Evolutionary conservation across 345 rosid species (phyloP).

Genomic region (Combretum micranthum): DNA sequence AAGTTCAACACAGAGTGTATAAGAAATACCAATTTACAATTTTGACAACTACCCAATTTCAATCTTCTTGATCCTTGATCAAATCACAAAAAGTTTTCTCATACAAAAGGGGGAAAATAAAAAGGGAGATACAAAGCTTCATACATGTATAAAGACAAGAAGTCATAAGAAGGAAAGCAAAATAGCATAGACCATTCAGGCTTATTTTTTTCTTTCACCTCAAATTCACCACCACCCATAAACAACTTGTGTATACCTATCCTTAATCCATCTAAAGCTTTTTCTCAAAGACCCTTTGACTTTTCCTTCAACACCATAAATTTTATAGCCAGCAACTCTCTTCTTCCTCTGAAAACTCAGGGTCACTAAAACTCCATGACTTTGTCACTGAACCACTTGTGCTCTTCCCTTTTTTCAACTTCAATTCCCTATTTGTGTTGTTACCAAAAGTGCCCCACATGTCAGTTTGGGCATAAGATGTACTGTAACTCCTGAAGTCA

Average conservation of each 20-base stretch:
- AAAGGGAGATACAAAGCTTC: too few species aligned
- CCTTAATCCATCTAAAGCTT: conserved; percentile 89
- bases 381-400: conserved; percentile 37
- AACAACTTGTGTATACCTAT: conserved; percentile 56
- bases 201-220: too few species aligned
- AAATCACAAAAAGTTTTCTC: too few species aligned
- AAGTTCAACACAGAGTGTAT: too few species aligned
- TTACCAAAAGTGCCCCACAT: conserved; percentile 24
- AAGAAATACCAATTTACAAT: too few species aligned
- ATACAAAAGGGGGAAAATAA: too few species aligned
- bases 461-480: conserved; percentile 48
- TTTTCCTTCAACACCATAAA: conserved; percentile 77
- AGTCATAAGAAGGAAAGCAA: too few species aligned
- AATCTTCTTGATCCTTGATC: too few species aligned
- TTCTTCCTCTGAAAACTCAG: conserved; percentile 88
- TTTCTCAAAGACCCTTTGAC: conserved; percentile 83
- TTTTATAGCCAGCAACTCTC: conserved; percentile 89
- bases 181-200: too few species aligned
- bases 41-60: too few species aligned
- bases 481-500: conserved; percentile 60
- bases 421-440: conserved; percentile 17
- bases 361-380: conserved; percentile 56
- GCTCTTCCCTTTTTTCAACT: conserved; percentile 50
- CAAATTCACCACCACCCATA: conserved; percentile 75
- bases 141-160: too few species aligned